These are phyloP conservation scores for Cicer bijugum DNA, from an alignment of 306 rosid genomes.

Conservation along the genomic window DNA sequence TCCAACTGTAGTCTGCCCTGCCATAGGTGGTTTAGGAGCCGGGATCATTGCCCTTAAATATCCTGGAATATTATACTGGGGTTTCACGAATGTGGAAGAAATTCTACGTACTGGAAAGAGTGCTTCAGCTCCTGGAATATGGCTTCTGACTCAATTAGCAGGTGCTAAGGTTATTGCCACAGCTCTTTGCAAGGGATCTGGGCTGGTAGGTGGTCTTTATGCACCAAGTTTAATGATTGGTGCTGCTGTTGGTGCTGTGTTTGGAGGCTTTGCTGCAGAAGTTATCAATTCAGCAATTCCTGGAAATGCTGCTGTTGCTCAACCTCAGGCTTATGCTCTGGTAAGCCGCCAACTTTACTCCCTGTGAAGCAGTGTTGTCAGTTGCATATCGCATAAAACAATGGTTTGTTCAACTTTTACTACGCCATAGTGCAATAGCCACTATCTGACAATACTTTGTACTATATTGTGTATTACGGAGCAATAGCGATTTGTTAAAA, in stretches of 20 bases:
- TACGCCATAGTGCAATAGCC: neutral
- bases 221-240: conserved; percentile 99
- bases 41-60: conserved; percentile 96
- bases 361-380: neutral
- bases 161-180: conserved; percentile 94
- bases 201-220: conserved; percentile 96
- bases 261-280: conserved; percentile 95
- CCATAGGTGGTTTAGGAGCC: conserved; percentile 95
- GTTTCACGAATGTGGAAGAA: conserved; percentile 98
- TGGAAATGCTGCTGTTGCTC: conserved; percentile 97
- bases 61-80: conserved; percentile 99
- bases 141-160: conserved; percentile 86
- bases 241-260: conserved; percentile 98
- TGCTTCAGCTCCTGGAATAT: conserved; percentile 98
- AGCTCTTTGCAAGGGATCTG: conserved; percentile 98
- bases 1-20: conserved; percentile 91
- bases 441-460: neutral
- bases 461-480: neutral
- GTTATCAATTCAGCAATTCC: conserved; percentile 87
- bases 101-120: conserved; percentile 88
- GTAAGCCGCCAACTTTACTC: conserved; percentile 51
- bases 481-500: neutral
- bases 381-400: neutral
- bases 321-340: conserved; percentile 99
- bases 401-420: neutral